A percentile compares a stretch with the other conserved stretches of the same genome.
These are phyloP conservation scores for Amanita rimosa DNA, from an alignment of 768 basidiomycete species.

Conservation along the genomic window DNA sequence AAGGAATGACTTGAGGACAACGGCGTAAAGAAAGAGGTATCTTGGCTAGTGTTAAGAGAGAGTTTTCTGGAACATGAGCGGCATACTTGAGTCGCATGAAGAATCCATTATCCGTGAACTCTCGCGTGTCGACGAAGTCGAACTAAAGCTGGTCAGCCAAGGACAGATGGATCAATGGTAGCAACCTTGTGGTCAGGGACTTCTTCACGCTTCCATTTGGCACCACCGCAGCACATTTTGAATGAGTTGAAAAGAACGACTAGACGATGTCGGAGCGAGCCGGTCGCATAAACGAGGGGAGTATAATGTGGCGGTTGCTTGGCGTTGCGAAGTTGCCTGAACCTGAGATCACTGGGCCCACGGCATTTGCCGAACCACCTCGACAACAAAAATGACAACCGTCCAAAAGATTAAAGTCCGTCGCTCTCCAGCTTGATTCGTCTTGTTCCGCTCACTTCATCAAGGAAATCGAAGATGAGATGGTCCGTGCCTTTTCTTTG, in stretches of 20 bases:
- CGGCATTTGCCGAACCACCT: slow-evolving; percentile 25
- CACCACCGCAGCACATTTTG: slow-evolving; percentile 59
- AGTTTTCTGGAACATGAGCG: neutral
- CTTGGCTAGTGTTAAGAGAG: slow-evolving; percentile 25
- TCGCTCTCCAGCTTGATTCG: slow-evolving; percentile 11
- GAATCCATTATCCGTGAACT: slow-evolving; percentile 84
- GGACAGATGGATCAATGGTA: neutral
- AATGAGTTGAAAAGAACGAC: slow-evolving; percentile 14
- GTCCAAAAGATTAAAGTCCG: slow-evolving; percentile 81
- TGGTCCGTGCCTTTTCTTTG: slow-evolving; percentile 42
- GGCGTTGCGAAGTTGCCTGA: neutral
- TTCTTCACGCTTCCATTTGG: slow-evolving; percentile 93
- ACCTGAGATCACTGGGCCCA: slow-evolving; percentile 8
- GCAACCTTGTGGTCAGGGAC: slow-evolving; percentile 95
- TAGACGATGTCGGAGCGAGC: slow-evolving; percentile 28
- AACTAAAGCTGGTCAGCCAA: slow-evolving; percentile 48
- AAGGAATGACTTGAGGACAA: slow-evolving; percentile 90
- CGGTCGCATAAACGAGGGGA: slow-evolving; percentile 33
- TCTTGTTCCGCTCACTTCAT: slow-evolving; percentile 11
- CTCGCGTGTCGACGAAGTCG: slow-evolving; percentile 90
- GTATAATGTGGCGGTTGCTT: slow-evolving; percentile 9
- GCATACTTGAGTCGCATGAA: slow-evolving; percentile 78
- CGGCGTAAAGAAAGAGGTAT: slow-evolving; percentile 88
- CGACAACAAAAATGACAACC: slow-evolving; percentile 61
- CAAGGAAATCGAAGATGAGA: slow-evolving; percentile 94